Base-by-base conservation (phyloP, 2,329 filamentous ascomycete genomes). In the Curvularia sp. region DNA sequence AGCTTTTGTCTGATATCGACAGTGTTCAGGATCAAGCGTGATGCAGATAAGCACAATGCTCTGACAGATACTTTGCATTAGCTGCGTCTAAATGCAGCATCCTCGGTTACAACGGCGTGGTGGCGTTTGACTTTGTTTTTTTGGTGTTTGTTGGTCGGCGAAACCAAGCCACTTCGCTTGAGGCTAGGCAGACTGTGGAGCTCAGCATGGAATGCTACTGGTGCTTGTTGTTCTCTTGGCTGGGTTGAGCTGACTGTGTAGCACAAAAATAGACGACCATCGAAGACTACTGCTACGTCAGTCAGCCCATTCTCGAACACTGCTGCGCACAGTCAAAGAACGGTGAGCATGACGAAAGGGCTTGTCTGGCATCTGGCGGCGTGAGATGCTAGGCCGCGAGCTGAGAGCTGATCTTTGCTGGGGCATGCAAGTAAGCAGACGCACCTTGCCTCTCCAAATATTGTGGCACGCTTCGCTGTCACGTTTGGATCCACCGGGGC, bases 391-490 rank as follows among this genome's bases (percentile, higher is more conserved):
- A 22, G 26, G 46, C 18, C 22, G 31, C 20, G 55, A 59, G 49
- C 54, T 54, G 52, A 49, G 47, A 5, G 31, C 42, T 39, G 55
- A 46, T 38, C 41, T 42, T 55, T 52, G 47, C 46, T 61, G 33
- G 35, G 43, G 28, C 39, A 66, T 65, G 66, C 60, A 65, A 38
- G 60, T 67, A 55, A 68, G 57, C 62, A 44, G 53, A 28, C 35
- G 43, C 57, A 42, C 39, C 26, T 38, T 43, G 44, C 22, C 41
- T 33, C 55, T 59, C 50, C 64, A 66, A 70, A 70, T 69, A 70
- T 70, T 70, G 67, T 73, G 69, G 68, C 68, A 64, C 22, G 49
- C 55, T 57, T 58, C 48, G 62, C 54, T 61, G 58, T 60, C 60
- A 56, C 28, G 31, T 22, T 53, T 41, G 42, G 49, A 49, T 31